Percentiles rank a stretch among this genome's conserved stretches.
Evolutionary conservation across 257 asterid genomes (phyloP).

Genomic region (Solanum arcanum): DNA sequence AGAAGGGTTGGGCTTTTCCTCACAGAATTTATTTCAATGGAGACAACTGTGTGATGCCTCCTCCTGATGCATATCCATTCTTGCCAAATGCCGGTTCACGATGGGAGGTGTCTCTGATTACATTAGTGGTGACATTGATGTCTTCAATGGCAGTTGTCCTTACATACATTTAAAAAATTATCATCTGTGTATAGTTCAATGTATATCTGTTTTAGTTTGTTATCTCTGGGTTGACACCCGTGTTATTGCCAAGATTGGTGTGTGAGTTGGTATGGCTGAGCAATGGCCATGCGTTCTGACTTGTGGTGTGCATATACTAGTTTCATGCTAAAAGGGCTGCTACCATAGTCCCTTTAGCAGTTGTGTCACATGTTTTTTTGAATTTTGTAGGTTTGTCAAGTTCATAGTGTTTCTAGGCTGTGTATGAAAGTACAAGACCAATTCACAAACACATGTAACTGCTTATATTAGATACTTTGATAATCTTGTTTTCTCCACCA

Average conservation of each 20-base stretch:
- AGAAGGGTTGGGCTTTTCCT: constrained; percentile 86
- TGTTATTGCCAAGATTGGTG: background rate
- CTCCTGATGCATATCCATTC: constrained; percentile 68
- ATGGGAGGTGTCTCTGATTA: constrained; percentile 19
- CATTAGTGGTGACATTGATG: constrained; percentile 27
- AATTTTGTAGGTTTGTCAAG: constrained; percentile 22
- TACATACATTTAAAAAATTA: constrained; percentile 21
- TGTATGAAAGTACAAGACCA: constrained; percentile 4
- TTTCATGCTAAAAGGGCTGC: background rate
- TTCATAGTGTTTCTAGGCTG: constrained; percentile 1
- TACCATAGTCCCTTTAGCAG: background rate
- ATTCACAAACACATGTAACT: background rate
- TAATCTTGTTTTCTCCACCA: background rate
- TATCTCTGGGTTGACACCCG: background rate
- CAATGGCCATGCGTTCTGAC: background rate
- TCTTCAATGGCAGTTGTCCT: constrained; percentile 29
- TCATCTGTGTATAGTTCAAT: background rate
- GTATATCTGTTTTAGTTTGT: background rate
- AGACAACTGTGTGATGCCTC: constrained; percentile 89
- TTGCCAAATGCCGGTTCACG: constrained; percentile 56
- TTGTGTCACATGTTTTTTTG: background rate
- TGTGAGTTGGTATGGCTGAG: background rate
- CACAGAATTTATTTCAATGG: constrained; percentile 78
- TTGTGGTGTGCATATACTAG: background rate
- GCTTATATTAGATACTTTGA: background rate